A percentile compares a stretch with the other conserved stretches of the same genome.
These are phyloP conservation scores for Cercophora newfieldiana DNA, from an alignment of 495 filamentous ascomycete genomes.

Conservation along the genomic window DNA sequence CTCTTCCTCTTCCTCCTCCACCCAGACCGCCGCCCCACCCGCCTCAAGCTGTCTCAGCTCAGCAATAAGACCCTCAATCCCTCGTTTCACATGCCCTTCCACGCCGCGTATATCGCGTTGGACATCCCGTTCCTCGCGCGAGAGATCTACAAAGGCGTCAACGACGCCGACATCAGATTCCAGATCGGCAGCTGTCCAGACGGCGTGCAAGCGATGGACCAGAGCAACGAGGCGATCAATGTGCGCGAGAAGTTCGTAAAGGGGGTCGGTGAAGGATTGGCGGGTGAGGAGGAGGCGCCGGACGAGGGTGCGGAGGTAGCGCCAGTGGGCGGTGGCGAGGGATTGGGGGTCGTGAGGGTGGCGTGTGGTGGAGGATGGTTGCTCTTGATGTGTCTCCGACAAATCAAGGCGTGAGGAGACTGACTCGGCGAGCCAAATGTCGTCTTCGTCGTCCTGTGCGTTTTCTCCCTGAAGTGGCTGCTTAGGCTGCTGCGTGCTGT, in stretches of 20 bases:
- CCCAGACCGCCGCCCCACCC: background rate
- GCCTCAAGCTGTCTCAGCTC: conserved; percentile 46
- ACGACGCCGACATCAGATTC: conserved; percentile 77
- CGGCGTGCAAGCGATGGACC: conserved; percentile 65
- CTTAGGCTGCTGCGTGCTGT: background rate
- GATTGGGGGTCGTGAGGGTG: conserved; percentile 73
- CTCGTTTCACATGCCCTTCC: conserved; percentile 54
- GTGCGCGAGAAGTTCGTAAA: conserved; percentile 69
- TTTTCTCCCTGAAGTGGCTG: background rate
- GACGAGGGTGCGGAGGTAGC: conserved; percentile 67
- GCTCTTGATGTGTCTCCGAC: conserved; percentile 6
- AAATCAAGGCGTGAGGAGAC: background rate
- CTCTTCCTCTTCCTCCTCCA: conserved; percentile 23
- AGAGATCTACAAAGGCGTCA: conserved; percentile 69
- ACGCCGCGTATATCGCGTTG: conserved; percentile 56
- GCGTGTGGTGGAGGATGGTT: conserved; percentile 9
- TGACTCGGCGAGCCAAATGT: conserved; percentile 31
- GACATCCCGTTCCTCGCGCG: conserved; percentile 65
- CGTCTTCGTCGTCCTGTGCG: conserved; percentile 21
- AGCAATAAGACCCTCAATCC: conserved; percentile 62
- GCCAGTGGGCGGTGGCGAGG: conserved; percentile 72
- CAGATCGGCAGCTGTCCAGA: conserved; percentile 73
- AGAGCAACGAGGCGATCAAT: conserved; percentile 78
- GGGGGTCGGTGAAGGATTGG: conserved; percentile 62
- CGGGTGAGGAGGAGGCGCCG: conserved; percentile 72